A percentile compares a stretch with the other conserved stretches of the same genome.
These are phyloP conservation scores for Parsonsia alboflavescens DNA, from an alignment of 257 asterid species.

Conservation along the genomic window DNA sequence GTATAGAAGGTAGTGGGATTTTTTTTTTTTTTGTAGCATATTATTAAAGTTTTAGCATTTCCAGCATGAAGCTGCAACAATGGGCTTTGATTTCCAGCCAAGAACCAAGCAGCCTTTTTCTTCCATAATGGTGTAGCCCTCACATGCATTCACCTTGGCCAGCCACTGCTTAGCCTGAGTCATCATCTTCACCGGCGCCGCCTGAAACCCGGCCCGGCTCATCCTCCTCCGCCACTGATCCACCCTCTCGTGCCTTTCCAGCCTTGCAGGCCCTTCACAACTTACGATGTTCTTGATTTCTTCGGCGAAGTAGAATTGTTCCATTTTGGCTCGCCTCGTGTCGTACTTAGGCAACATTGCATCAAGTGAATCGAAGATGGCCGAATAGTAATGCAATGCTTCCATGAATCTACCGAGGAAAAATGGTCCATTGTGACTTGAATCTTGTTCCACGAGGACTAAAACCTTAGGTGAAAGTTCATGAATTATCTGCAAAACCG, in stretches of 20 bases:
- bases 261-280: constrained; percentile 76
- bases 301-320: constrained; percentile 77
- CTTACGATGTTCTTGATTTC: constrained; percentile 86
- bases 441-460: constrained; percentile 74
- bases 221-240: constrained; percentile 89
- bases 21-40: constrained; percentile 37
- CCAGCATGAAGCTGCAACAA: constrained; percentile 85
- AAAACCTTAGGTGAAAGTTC: constrained; percentile 57
- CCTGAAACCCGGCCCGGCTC: constrained; percentile 83
- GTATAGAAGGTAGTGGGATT: neutral
- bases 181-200: constrained; percentile 52
- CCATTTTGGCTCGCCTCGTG: constrained; percentile 68
- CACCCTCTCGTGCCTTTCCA: constrained; percentile 77
- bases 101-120: constrained; percentile 82
- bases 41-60: too few relatives aligned
- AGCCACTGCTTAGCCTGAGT: constrained; percentile 71
- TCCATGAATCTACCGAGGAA: constrained; percentile 83
- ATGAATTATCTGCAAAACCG: constrained; percentile 53
- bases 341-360: constrained; percentile 71
- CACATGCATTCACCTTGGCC: constrained; percentile 37
- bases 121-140: constrained; percentile 66
- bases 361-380: constrained; percentile 71
- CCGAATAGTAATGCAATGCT: constrained; percentile 70
- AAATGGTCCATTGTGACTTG: constrained; percentile 84
- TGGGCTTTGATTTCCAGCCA: constrained; percentile 91